Evolutionary conservation across 768 basidiomycete species (phyloP).

Genomic region (Kwoniella europaea): DNA sequence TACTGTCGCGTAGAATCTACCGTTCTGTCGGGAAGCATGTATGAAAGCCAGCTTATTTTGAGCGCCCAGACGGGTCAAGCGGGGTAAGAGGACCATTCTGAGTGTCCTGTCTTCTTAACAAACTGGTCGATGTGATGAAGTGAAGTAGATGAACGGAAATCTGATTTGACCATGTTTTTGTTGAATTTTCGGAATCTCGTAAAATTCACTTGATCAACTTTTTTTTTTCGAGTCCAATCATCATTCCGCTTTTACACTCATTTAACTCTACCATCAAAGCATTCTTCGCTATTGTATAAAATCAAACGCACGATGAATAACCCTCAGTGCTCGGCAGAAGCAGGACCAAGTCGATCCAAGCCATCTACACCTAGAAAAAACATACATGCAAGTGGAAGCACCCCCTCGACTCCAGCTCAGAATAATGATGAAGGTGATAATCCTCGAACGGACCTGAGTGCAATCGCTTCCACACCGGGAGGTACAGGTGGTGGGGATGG

Average conservation of each 20-base stretch:
- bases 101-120: too few relatives aligned
- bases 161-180: not conserved
- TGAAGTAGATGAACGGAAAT: not conserved
- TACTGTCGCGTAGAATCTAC: conserved; percentile 43
- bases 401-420: not conserved
- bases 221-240: conserved; percentile 26
- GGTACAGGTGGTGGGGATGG: conserved; percentile 19
- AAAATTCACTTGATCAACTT: not conserved
- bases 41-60: conserved; percentile 15
- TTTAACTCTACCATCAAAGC: not conserved
- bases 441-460: conserved; percentile 16
- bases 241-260: conserved; percentile 13
- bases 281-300: not conserved
- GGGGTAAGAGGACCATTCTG: conserved; percentile 18
- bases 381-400: not conserved
- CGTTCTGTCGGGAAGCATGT: conserved; percentile 14
- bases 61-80: conserved; percentile 12
- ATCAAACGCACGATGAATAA: conserved; percentile 7
- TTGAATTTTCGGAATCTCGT: not conserved
- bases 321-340: not conserved
- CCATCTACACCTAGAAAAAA: conserved; percentile 11
- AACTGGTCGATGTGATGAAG: too few relatives aligned
- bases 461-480: not conserved
- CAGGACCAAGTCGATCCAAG: conserved; percentile 24
- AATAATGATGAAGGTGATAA: conserved; percentile 18